phyloP scores from a whole-genome alignment of 805 yeast genomes.

The Candida mattraensis region DNA sequence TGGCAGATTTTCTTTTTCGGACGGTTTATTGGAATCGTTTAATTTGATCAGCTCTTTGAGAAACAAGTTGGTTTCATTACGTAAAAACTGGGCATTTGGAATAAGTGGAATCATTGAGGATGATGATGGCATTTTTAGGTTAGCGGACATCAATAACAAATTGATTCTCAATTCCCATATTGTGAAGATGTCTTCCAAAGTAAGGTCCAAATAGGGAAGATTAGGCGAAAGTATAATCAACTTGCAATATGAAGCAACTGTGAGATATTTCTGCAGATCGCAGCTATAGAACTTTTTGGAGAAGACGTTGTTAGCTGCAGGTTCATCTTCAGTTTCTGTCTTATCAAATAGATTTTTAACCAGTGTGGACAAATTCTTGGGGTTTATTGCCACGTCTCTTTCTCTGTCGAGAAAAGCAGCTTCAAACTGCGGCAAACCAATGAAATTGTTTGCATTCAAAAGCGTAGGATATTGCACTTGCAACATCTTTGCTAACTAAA shows the following conservation, averaged over 20 bases:
- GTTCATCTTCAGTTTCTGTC: conserved; percentile 1
- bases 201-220: conserved; percentile 15
- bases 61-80: conserved; percentile 28
- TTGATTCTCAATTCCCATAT: conserved; percentile 40
- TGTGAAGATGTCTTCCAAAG: conserved; percentile 39
- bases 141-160: conserved; percentile 22
- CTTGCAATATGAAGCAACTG: conserved; percentile 31
- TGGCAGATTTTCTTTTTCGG: conserved; percentile 17
- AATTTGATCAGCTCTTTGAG: conserved; percentile 27
- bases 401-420: conserved; percentile 7
- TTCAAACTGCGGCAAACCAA: conserved; percentile 23
- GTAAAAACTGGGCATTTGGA: conserved; percentile 29
- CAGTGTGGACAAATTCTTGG: conserved; percentile 9
- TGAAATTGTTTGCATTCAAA: conserved; percentile 29
- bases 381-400: conserved; percentile 6
- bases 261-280: conserved; percentile 16
- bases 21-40: conserved; percentile 9
- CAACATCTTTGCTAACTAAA: too few species aligned
- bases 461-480: conserved; percentile 26
- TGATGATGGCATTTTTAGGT: conserved; percentile 10
- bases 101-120: conserved; percentile 24
- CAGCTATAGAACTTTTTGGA: conserved; percentile 4
- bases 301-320: conserved; percentile 1
- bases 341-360: conserved; percentile 8
- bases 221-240: conserved; percentile 27